Conservation (phyloP, 805 yeast genomes). For the Blastobotrys muscicola region DNA sequence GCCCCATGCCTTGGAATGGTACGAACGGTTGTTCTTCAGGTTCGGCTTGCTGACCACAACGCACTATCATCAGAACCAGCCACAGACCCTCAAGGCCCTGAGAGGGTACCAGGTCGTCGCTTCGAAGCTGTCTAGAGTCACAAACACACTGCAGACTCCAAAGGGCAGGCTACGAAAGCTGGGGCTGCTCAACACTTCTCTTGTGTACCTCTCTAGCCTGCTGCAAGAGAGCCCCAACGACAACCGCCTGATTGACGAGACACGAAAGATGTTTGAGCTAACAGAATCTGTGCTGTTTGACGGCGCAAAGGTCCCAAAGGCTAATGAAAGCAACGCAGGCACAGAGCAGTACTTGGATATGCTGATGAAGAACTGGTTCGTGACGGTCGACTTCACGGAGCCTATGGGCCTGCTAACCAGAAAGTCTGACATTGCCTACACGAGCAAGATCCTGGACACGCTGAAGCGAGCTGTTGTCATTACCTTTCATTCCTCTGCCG, state of each 20-base stretch:
- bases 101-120: constrained; percentile 9
- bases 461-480: constrained; percentile 15
- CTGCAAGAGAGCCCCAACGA: constrained; percentile 1
- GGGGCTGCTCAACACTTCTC: not conserved
- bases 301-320: constrained; percentile 13
- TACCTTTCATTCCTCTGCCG: constrained; percentile 28
- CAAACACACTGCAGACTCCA: not conserved
- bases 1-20: constrained; percentile 34
- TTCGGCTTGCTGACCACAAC: constrained; percentile 10
- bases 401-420: constrained; percentile 8
- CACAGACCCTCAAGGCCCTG: constrained; percentile 10
- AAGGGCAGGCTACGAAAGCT: not conserved
- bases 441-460: constrained; percentile 11
- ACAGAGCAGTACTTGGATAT: constrained; percentile 17
- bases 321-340: constrained; percentile 16
- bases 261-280: constrained; percentile 7
- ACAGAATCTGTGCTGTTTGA: constrained; percentile 12
- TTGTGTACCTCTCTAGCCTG: constrained; percentile 3
- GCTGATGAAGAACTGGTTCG: constrained; percentile 18
- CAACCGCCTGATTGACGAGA: constrained; percentile 7
- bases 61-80: constrained; percentile 7
- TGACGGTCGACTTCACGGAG: constrained; percentile 4
- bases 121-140: constrained; percentile 4
- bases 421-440: constrained; percentile 5
- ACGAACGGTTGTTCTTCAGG: constrained; percentile 28